phyloP scores from a whole-genome alignment of 1,284 basidiomycete species.

The Phylloboletellus chloephorus region DNA sequence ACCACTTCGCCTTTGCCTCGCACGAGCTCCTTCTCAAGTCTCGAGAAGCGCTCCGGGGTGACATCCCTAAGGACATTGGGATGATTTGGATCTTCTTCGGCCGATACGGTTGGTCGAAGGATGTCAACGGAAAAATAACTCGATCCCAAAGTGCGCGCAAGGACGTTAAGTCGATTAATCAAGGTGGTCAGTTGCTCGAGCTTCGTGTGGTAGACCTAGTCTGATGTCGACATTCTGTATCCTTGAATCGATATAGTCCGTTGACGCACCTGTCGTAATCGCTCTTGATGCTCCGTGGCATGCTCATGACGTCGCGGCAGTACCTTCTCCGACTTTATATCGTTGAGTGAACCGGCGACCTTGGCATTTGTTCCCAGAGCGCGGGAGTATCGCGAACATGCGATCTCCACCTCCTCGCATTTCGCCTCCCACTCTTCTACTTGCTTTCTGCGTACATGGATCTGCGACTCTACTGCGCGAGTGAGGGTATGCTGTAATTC shows the following conservation, averaged over 20 bases:
- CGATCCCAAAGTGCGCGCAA: constrained; percentile 51
- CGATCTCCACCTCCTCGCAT: constrained; percentile 57
- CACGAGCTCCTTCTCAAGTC: constrained; percentile 74
- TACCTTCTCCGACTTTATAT: constrained; percentile 53
- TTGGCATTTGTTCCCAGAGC: constrained; percentile 69
- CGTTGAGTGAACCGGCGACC: constrained; percentile 50
- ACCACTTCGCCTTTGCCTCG: constrained; percentile 77
- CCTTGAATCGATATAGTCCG: constrained; percentile 1
- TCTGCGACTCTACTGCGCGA: constrained; percentile 63
- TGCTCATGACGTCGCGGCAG: constrained; percentile 64
- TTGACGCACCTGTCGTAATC: constrained; percentile 60
- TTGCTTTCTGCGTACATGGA: constrained; percentile 59
- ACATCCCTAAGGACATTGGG: constrained; percentile 55
- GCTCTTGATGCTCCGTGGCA: constrained; percentile 63
- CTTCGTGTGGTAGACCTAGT: constrained; percentile 70
- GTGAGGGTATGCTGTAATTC: constrained; percentile 62
- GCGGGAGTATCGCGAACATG: constrained; percentile 57
- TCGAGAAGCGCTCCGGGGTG: constrained; percentile 69
- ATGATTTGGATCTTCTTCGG: constrained; percentile 40
- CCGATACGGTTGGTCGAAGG: constrained; percentile 41
- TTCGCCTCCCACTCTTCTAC: constrained; percentile 65
- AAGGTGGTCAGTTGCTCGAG: constrained; percentile 68
- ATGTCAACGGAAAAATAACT: constrained; percentile 58
- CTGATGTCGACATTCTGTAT: neutral
- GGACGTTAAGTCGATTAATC: constrained; percentile 52